A percentile compares a stretch with the other conserved stretches of the same genome.
These are phyloP conservation scores for Cryphonectria parasitica DNA, from an alignment of 2,329 filamentous ascomycete genomes.

Conservation along the genomic window DNA sequence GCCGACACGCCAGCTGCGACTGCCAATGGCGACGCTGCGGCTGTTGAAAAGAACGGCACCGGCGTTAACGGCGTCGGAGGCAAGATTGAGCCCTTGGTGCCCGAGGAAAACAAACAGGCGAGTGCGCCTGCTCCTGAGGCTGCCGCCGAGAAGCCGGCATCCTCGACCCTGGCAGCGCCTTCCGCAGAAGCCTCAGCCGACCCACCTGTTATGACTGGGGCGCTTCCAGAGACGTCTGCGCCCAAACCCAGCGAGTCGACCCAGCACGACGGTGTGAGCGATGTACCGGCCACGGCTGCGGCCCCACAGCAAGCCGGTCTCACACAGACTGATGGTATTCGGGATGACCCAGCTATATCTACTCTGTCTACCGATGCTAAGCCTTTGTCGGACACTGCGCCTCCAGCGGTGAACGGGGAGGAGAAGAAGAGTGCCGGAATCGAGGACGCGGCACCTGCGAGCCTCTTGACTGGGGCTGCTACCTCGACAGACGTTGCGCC, in stretches of 20 bases:
- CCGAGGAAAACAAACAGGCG: conserved; percentile 22
- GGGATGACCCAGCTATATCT: neutral
- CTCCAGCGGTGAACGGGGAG: neutral
- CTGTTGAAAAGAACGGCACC: conserved; percentile 7
- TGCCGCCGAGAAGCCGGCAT: conserved; percentile 12
- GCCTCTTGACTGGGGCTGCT: neutral
- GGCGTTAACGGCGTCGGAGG: conserved; percentile 20
- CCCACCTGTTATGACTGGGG: conserved; percentile 25
- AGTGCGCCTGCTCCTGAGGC: conserved; percentile 14
- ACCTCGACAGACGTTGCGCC: neutral
- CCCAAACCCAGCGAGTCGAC: conserved; percentile 19
- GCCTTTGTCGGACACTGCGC: neutral
- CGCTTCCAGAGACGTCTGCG: conserved; percentile 15
- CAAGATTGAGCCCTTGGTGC: conserved; percentile 20
- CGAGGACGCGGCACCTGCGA: neutral
- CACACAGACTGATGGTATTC: conserved; percentile 1
- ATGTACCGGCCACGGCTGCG: neutral
- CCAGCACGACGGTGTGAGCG: conserved; percentile 22
- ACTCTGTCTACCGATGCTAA: neutral
- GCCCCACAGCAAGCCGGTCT: neutral
- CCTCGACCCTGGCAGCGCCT: conserved; percentile 9
- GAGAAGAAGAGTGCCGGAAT: neutral
- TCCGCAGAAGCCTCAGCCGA: conserved; percentile 5
- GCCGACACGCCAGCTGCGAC: conserved; percentile 15
- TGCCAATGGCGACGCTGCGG: conserved; percentile 18